phyloP scores from a whole-genome alignment of 1,139 yeast species.

The Yamadazyma triangularis region DNA sequence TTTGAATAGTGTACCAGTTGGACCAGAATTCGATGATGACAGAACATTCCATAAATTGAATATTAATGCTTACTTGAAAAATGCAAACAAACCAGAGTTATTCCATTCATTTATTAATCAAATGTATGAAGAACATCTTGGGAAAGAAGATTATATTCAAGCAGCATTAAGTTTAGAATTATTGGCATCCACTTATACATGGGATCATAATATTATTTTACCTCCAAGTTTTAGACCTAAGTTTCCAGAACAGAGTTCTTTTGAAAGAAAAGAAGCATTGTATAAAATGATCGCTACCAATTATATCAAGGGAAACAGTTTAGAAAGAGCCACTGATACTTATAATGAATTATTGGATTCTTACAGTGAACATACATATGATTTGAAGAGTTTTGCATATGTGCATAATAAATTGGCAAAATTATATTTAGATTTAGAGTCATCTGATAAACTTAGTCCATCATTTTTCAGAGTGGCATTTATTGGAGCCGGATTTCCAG shows the following conservation, averaged over 20 bases:
- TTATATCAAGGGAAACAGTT: slow-evolving; percentile 66
- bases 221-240: slow-evolving; percentile 62
- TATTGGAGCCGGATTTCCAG: slow-evolving; percentile 84
- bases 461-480: slow-evolving; percentile 78
- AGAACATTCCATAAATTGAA: slow-evolving; percentile 77
- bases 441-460: slow-evolving; percentile 69
- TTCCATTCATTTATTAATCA: slow-evolving; percentile 75
- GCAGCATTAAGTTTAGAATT: slow-evolving; percentile 80
- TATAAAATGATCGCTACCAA: slow-evolving; percentile 69
- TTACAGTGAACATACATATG: slow-evolving; percentile 69
- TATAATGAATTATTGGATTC: slow-evolving; percentile 76
- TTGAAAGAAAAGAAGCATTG: slow-evolving; percentile 75
- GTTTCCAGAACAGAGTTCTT: slow-evolving; percentile 74
- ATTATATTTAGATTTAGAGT: slow-evolving; percentile 64
- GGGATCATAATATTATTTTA: slow-evolving; percentile 62
- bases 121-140: slow-evolving; percentile 62
- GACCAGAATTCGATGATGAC: slow-evolving; percentile 83
- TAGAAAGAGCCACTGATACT: slow-evolving; percentile 73
- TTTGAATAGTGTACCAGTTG: slow-evolving; percentile 70
- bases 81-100: slow-evolving; percentile 75
- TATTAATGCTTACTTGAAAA: slow-evolving; percentile 71
- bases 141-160: slow-evolving; percentile 65
- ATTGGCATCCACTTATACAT: slow-evolving; percentile 70
- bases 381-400: slow-evolving; percentile 69
- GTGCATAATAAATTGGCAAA: slow-evolving; percentile 69